Conservation (phyloP, 495 filamentous ascomycete species). For the Margaritispora aquatica region DNA sequence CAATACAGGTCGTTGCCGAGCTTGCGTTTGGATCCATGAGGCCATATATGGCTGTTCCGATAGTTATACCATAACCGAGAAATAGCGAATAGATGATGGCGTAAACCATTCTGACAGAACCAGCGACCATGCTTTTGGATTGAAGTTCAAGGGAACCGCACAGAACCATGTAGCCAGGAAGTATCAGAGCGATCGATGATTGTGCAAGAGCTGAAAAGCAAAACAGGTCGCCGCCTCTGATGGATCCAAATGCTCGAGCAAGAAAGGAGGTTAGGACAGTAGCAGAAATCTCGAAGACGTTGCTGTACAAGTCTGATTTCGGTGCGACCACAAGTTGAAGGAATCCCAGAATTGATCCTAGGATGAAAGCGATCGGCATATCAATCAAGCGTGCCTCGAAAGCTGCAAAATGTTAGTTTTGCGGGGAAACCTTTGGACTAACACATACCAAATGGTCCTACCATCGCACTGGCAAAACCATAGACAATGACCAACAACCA, state of each 20-base stretch:
- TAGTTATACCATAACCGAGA: slow-evolving; percentile 94
- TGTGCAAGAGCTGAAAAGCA: slow-evolving; percentile 93
- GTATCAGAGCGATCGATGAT: slow-evolving; percentile 83
- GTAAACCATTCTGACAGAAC: slow-evolving; percentile 92
- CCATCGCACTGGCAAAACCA: slow-evolving; percentile 70
- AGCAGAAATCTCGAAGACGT: slow-evolving; percentile 88
- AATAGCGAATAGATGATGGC: slow-evolving; percentile 94
- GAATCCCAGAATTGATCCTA: slow-evolving; percentile 76
- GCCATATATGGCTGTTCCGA: slow-evolving; percentile 86
- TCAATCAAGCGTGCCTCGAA: slow-evolving; percentile 85
- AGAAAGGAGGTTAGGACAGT: slow-evolving; percentile 87
- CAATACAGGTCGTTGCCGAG: slow-evolving; percentile 62
- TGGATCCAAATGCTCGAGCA: slow-evolving; percentile 80
- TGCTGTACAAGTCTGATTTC: slow-evolving; percentile 71
- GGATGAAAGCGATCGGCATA: slow-evolving; percentile 77
- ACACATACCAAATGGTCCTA: slow-evolving; percentile 61
- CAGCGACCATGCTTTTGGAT: slow-evolving; percentile 77
- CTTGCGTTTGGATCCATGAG: slow-evolving; percentile 71
- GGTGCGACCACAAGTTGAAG: slow-evolving; percentile 78
- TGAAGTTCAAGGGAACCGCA: slow-evolving; percentile 85
- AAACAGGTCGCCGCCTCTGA: slow-evolving; percentile 61
- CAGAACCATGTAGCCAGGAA: slow-evolving; percentile 82
- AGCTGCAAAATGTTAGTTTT: slow-evolving; percentile 35
- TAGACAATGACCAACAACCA: slow-evolving; percentile 79
- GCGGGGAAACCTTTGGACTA: too few species aligned